These are phyloP conservation scores for Arthrobotrys pseudoclavata DNA, from an alignment of 2,329 filamentous ascomycete species.

Conservation along the genomic window DNA sequence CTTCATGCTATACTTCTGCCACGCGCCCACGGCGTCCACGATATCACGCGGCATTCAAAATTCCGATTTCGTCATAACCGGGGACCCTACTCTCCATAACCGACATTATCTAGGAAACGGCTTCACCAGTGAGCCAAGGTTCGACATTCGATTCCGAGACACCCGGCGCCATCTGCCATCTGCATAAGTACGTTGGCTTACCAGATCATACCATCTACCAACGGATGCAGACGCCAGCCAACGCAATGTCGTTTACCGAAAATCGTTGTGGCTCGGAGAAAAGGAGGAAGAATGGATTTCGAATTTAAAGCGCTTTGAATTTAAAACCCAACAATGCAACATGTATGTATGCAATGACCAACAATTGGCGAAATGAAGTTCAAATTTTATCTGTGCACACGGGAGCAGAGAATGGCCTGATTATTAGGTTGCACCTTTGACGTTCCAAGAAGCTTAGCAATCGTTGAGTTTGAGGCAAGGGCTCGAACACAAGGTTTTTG, in stretches of 20 bases:
- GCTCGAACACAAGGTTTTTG: neutral
- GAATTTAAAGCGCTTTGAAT: neutral
- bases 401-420: constrained; percentile 9
- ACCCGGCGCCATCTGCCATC: neutral
- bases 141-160: neutral
- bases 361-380: neutral
- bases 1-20: too few relatives aligned
- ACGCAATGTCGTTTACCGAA: constrained; percentile 11
- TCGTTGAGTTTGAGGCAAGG: neutral
- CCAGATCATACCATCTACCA: neutral
- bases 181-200: neutral
- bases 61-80: too few relatives aligned
- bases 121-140: neutral
- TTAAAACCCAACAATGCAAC: neutral
- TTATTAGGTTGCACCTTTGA: neutral
- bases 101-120: neutral
- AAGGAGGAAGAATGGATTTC: neutral
- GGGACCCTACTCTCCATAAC: neutral
- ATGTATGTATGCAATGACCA: neutral
- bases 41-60: neutral
- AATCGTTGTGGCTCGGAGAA: constrained; percentile 7
- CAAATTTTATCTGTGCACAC: constrained; percentile 30
- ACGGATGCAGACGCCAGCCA: neutral
- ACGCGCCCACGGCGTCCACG: neutral
- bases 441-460: constrained; percentile 5